Base-by-base conservation (phyloP, 768 basidiomycete genomes). In the Boletus subcaerulescens region DNA sequence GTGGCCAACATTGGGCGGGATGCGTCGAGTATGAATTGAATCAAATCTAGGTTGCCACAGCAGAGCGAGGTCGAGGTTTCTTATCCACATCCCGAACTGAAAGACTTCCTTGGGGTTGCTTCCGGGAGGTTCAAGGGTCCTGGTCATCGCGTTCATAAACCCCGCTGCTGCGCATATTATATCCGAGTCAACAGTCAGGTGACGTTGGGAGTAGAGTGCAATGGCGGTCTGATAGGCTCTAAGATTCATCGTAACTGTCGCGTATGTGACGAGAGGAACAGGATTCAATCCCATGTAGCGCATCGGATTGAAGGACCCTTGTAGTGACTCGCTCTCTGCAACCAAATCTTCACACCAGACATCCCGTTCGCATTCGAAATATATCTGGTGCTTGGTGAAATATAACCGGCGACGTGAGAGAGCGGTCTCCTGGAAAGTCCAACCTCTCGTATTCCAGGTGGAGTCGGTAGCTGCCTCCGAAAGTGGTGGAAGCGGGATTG, bases 301-400 rank as follows among this genome's bases (percentile, higher is more conserved):
- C 53, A 62, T 55, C 17, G 61, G 57, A 38, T 62, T 51, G 3
- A 4, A 17, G 5, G 56, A 35, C 6, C 33, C 20, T 45, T 15
- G 8, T 13, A 36, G 13, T 5, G 44, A 45, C 24, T 55, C 48
- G n/a, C 53, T 57, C 41, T 67, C 65, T 7, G 59, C 55, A 17
- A 58, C 48, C 5, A 66, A 18, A 52, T 66, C 65, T 46, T 66
- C 65, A 32, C 65, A 60, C 60, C 60, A 65, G 4, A 56, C 10
- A 14, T 67, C 66, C 33, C 31, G 18, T n/a, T 5, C 29, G 39
- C 65, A 67, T n/a, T 60, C 53, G 42, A 62, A 66, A 33, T 65
- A 64, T 3, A 66, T 12, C 18, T 66, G 60, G 15, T 67, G 36
- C 15, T 56, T 38, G 11, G 65, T 65, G 46, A 65, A 60, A 41